Evolutionary conservation across 371 early-diverging fungal genomes (phyloP), one percentile per base, ranked within the genome.

Genomic region (Mucor velutinosus): DNA sequence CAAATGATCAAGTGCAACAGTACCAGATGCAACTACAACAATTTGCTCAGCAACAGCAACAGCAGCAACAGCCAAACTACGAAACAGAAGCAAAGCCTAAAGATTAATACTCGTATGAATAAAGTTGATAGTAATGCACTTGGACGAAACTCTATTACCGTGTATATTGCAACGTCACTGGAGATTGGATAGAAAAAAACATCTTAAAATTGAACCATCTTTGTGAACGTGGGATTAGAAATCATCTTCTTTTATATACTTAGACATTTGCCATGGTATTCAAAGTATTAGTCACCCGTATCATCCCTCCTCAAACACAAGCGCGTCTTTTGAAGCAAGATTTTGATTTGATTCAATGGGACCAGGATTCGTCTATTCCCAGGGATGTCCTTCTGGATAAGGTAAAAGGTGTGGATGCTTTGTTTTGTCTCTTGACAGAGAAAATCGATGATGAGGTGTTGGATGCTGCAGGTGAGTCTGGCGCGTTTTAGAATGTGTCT

Each of bases 371-470:
- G 21, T 60, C 70, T 33, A 82, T 82, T 64, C 82, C 82, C 8
- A 69, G 80, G 21, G 66, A 79, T 0, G 60, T 68, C 12, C 65
- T 82, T 11, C 32, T 82, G 23, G 53, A 66, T 19, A 47, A 69
- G 43, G 64, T 82, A 12, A 63, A 76, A 43, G 90, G 86, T 57
- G 87, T 82, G 0, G 80, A 88, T 43, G 94, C 89, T 0, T 76
- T 92, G 17, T 60, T 94, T 8, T 90, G 90, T 72, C 77, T 92
- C 58, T 73, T 93, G 56, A 85, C 90, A 1, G 92, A 95, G 60
- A 85, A 84, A 47, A 86, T 95, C 32, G 92, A 94, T 67, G 63
- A 65, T 2, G 90, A 93, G 66, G 62, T 93, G 5, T 64, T 95
- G 32, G 82, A 86, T 64, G 84, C 81, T 17, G 85, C 89, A 67